Base-by-base conservation (phyloP, 2,329 filamentous ascomycete genomes). In the Xylariaceae sp. region DNA sequence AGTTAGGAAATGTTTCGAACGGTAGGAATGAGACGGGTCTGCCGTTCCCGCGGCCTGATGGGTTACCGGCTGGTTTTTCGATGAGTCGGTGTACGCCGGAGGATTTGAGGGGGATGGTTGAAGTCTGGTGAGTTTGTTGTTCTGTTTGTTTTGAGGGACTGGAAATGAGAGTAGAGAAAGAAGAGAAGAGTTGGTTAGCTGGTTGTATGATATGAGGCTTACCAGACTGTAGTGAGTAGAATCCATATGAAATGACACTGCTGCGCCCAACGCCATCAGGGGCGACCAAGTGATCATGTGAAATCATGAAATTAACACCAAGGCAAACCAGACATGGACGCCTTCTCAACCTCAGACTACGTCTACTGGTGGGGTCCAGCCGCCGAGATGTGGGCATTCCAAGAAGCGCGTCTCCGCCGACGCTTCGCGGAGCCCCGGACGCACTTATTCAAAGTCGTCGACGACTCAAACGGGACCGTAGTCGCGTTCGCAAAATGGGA, bases 401-500 rank as follows among this genome's bases (percentile, higher is more conserved):
- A 66, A 54, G 53, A 56, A 42, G 54, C 56, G 23, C 68, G 69
- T 35, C 67, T 70, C 55, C 62, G 55, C 4, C 58, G 57, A 1
- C 66, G 67, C n/a, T 70, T 71, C 62, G 35, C 53, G 42, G 67
- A 72, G 58, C 59, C 65, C 13, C 6, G 34, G 42, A 62, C 64
- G 7, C 68, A 70, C 42, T 64, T 69, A 54, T 70, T 70, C 65
- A 71, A 71, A 54, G 62, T 72, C 42, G 65, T 68, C 4, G 65
- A 70, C 17, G 58, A 62, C 30, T 35, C 56, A 8, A 58, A 61
- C 1, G 64, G 61, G 15, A 10, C 10, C 7, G 47, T 71, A 34
- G 70, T 69, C 53, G 68, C 64, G 3, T 69, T 63, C 58, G 62
- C 68, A 1, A 68, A 68, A 45, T 72, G 70, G 70, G 65, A 67